Base-by-base conservation (phyloP, 129 eudicot species). In the Glebionis coronaria region DNA sequence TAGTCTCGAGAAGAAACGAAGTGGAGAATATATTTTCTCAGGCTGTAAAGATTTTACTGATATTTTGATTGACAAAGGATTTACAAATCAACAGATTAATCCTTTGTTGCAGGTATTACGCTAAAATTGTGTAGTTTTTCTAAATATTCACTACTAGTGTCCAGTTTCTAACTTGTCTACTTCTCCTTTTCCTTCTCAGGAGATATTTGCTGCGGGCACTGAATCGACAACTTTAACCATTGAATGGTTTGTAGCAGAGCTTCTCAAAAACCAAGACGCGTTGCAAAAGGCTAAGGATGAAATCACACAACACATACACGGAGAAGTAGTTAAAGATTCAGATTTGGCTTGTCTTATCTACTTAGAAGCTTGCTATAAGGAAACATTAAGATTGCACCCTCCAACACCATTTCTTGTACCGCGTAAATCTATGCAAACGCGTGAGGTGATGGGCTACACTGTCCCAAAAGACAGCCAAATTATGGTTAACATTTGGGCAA, bases 331-430 rank as follows among this genome's bases (percentile, higher is more conserved):
- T 1, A 70, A 53, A 70, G 86, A 82, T 31, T 70, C 78, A 0
- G 71, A 70, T 69, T 61, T 82, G 38, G 31, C 62, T 12, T 21
- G 14, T 13, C 60, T 76, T 69, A 44, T 75, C 52, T 82, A 64
- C 55, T 40, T 82, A 25, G 74, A 74, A 46, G 86, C 86, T 3
- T 74, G 82, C 27, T 58, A 63, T 0, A 74, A 73, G 46, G 87
- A 82, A 63, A 74, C 83, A 15, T 73, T 78, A 9, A 74, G 83
- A 56, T 61, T 77, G 27, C 87, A 82, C 14, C 87, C 87, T 51
- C 83, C 78, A 9, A 78, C 65, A 44, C 80, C 87, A 7, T 52
- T 82, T 58, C 72, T 78, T 16, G 49, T 70, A 42, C 81, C 80
- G n/a, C 83, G 54, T 20, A 60, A 40, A 23, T 75, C 73, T 18